Evolutionary conservation across 2,329 filamentous ascomycete genomes (phyloP), one percentile per base, ranked within the genome.

Genomic region (Claviceps spartinae): DNA sequence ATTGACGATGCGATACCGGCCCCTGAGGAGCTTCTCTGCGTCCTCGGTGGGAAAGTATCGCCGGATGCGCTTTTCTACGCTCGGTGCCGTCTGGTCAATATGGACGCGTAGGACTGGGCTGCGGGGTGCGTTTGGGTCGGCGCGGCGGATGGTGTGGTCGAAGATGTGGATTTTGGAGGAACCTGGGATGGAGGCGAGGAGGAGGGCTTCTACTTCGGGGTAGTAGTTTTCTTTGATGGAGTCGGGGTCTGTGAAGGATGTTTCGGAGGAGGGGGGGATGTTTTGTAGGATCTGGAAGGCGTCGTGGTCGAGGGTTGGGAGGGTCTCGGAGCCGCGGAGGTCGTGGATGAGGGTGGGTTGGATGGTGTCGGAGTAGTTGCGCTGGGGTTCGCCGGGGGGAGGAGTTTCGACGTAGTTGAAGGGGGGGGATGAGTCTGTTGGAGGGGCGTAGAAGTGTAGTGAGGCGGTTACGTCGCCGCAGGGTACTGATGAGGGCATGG

Each of bases 341-440:
- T 96, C 89, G 55, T 75, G 70, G 60, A 96, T 77, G 4, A 63
- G 62, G 34, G 88, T 78, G 2, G 73, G 63, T 22, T 79, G 72
- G 8, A 65, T 45, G 42, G 66, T 59, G 54, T 73, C 68, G 50
- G 66, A 66, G 66, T 79, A 86, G 74, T 94, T 94, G 57, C 76
- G 75, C 61, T 80, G 76, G 0, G 81, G 80, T 26, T 75, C 62
- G 53, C 81, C 83, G 1, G 73, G 66, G 0, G 83, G 79, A 0
- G 79, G 79, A 8, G 69, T 64, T 56, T 86, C 81, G 60, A 88
- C 82, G 65, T 81, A 81, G 69, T 83, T 81, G 72, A 76, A 84
- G 24, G 85, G 83, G 1, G 60, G 60, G 16, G 61, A 61, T 9
- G 74, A 68, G 59, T 78, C 75, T 65, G 86, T 80, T 0, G 86